Base-by-base conservation (phyloP, 495 filamentous ascomycete species). In the Aspergillus panamensis region DNA sequence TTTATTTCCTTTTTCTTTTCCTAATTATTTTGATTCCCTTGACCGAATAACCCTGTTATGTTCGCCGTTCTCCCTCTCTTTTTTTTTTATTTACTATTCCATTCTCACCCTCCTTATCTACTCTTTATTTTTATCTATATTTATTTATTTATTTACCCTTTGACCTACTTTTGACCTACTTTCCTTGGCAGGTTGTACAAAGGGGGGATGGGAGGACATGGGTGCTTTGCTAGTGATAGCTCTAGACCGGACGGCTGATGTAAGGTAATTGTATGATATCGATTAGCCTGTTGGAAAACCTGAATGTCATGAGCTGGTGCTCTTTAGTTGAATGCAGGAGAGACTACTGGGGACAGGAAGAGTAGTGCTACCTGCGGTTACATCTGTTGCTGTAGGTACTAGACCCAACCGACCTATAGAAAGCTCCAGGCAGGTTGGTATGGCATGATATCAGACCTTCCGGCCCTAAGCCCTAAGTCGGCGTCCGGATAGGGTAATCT, bases 401-500 rank as follows among this genome's bases (percentile, higher is more conserved):
- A 44, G 3, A 17, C 10, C 2, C 13, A 44, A 7, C 35, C 35
- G 9, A 39, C 37, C 37, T 45, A 45, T 45, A 37, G 1, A 37
- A 3, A 37, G 1, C 1, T 14, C 35, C 16, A 17, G 17, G 0
- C 8, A 1, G 42, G 7, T 20, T 7, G 9, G 16, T 17, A 45
- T 45, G 17, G 42, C 42, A 45, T 45, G 42, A 45, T 16, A 45
- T 21, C 8, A 8, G 35, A 39, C 35, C 35, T 8, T n/a, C 33
- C 8, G 57, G 37, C 64, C 67, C 69, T 70, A 65, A 72, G 63
- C 72, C 73, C 69, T 75, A 69, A 12, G 16, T 9, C 0, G 14
- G 20, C 29, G 0, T 25, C 67, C 65, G 12, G 51, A 73, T 66
- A 31, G 50, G 61, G 71, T 33, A 30, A 57, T 58, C 21, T 68